Evolutionary conservation across 106 monocot genomes (phyloP).

Genomic region (Xerophyta viscosa): DNA sequence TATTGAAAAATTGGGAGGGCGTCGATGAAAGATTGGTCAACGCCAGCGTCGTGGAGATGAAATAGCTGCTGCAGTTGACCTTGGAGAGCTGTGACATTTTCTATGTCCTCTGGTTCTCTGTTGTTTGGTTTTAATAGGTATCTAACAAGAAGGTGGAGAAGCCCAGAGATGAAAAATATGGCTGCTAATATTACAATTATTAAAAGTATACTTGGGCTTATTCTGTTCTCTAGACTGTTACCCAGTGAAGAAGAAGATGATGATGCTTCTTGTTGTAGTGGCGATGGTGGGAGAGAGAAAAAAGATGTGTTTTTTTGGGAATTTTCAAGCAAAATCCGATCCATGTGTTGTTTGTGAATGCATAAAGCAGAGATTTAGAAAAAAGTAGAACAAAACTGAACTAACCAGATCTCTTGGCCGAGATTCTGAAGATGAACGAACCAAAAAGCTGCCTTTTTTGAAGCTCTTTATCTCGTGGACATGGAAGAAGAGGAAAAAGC

Average conservation of each 20-base stretch:
- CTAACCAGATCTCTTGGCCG: no score
- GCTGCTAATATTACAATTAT: constrained; percentile 49
- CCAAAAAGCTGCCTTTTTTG: no score
- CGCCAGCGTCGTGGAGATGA: constrained; percentile 87
- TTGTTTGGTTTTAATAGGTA: constrained; percentile 37
- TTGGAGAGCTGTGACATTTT: constrained; percentile 50
- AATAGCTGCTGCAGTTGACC: constrained; percentile 97
- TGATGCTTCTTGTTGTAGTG: no score
- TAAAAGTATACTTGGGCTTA: constrained; percentile 60
- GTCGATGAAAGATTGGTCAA: constrained; percentile 91
- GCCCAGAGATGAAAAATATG: constrained; percentile 73
- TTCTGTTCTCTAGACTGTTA: constrained; percentile 32
- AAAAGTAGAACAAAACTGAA: no score
- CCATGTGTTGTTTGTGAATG: no score
- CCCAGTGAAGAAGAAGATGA: no score
- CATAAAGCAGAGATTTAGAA: no score
- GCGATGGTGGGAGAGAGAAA: constrained; percentile 6
- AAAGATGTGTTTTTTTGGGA: background rate
- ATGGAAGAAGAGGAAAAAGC: no score
- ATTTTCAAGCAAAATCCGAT: no score
- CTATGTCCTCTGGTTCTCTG: constrained; percentile 33
- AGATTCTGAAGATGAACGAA: no score
- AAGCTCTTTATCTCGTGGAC: no score
- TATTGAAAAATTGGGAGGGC: constrained; percentile 80
- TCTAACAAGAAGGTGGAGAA: constrained; percentile 67